Conservation (phyloP, 345 rosid genomes). For the Salix suchowensis region DNA sequence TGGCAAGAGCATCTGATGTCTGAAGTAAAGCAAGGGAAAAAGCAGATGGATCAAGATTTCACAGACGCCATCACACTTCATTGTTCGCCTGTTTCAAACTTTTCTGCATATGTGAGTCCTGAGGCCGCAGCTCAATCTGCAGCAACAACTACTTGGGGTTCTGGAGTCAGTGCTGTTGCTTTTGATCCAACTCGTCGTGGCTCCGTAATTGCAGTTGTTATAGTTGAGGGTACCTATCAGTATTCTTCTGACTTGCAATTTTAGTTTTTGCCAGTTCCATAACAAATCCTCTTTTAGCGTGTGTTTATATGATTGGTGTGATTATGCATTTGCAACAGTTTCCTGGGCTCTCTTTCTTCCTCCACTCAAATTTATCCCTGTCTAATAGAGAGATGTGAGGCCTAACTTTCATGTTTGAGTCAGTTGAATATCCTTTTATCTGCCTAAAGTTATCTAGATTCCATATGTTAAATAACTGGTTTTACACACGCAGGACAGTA, state of each 20-base stretch:
- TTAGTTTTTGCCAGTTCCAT: neutral
- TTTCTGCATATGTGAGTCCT: slow-evolving; percentile 97
- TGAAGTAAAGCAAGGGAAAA: slow-evolving; percentile 73
- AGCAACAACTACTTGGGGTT: slow-evolving; percentile 99
- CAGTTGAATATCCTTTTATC: neutral
- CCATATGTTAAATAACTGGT: slow-evolving; percentile 2
- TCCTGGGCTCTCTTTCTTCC: neutral
- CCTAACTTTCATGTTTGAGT: neutral
- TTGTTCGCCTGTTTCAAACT: slow-evolving; percentile 97
- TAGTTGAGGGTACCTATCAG: slow-evolving; percentile 74
- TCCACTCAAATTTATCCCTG: neutral
- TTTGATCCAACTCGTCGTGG: slow-evolving; percentile 99
- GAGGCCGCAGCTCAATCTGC: slow-evolving; percentile 97
- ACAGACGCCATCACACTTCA: slow-evolving; percentile 64
- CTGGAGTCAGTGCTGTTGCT: slow-evolving; percentile 98
- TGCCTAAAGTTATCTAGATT: neutral
- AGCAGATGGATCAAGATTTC: slow-evolving; percentile 58
- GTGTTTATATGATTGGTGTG: neutral
- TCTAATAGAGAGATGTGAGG: neutral
- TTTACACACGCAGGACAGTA: slow-evolving; percentile 66
- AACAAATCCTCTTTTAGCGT: neutral
- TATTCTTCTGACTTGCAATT: neutral
- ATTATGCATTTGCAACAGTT: neutral
- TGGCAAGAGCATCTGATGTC: slow-evolving; percentile 94
- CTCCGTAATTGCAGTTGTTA: slow-evolving; percentile 94